These are phyloP conservation scores for Cyberlindnera xylosilytica DNA, from an alignment of 805 yeast genomes.

Conservation along the genomic window DNA sequence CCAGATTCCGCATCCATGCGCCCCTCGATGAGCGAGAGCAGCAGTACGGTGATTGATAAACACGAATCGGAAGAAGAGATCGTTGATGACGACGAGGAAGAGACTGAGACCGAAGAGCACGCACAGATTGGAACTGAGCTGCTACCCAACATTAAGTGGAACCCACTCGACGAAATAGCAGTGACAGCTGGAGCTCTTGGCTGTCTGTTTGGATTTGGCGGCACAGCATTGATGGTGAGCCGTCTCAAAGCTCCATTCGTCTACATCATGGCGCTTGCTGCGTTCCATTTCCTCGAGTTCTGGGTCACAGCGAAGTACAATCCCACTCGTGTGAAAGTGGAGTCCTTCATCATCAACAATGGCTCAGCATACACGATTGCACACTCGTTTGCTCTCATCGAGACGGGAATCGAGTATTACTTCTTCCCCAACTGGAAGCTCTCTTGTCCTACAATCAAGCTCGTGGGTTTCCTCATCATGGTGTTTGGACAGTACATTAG, in stretches of 20 bases:
- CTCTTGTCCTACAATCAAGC: conserved; percentile 20
- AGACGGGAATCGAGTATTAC: conserved; percentile 41
- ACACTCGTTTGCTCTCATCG: conserved; percentile 51
- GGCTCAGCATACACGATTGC: conserved; percentile 58
- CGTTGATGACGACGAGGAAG: conserved; percentile 1
- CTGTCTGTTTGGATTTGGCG: conserved; percentile 36
- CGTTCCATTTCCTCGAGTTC: conserved; percentile 83
- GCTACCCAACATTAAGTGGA: conserved; percentile 34
- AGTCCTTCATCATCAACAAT: conserved; percentile 66
- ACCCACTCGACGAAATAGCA: conserved; percentile 42
- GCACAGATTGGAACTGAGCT: neutral
- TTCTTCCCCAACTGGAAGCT: conserved; percentile 38
- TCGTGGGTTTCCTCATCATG: conserved; percentile 46
- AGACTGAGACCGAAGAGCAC: neutral
- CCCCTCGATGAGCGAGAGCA: too few relatives aligned
- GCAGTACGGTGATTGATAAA: too few relatives aligned
- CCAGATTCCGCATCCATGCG: too few relatives aligned
- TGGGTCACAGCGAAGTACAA: conserved; percentile 76
- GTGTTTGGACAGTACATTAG: conserved; percentile 66
- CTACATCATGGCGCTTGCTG: conserved; percentile 50
- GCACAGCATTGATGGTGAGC: conserved; percentile 29
- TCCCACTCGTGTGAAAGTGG: conserved; percentile 58
- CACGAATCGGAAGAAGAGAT: neutral
- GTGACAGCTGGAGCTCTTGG: conserved; percentile 46
- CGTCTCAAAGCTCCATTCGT: conserved; percentile 36